Percentiles rank a stretch among this genome's conserved stretches.
Conservation (phyloP, 2,329 filamentous ascomycete genomes). For the Ophiostoma sp. region DNA sequence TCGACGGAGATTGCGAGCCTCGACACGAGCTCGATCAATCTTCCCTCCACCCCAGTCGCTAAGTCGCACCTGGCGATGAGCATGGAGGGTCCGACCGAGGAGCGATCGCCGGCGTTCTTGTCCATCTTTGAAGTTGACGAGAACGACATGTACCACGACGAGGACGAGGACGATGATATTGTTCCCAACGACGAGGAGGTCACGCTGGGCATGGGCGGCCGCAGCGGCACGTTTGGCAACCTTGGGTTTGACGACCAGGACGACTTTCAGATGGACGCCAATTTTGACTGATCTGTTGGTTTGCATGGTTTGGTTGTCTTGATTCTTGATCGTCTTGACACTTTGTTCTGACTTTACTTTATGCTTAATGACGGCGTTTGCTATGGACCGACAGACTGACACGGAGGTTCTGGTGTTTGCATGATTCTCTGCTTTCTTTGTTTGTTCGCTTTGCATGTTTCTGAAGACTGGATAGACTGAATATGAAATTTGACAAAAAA, state of each 20-base stretch:
- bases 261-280: conserved; percentile 51
- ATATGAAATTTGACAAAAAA: background rate
- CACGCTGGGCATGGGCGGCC: conserved; percentile 12
- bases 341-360: background rate
- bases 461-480: background rate
- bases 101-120: conserved; percentile 47
- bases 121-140: conserved; percentile 51
- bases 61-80: background rate
- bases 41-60: background rate
- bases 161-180: conserved; percentile 28
- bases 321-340: too few relatives aligned
- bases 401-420: conserved; percentile 9
- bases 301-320: background rate
- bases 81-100: conserved; percentile 26
- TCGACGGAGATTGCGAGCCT: conserved; percentile 11
- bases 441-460: background rate
- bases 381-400: background rate
- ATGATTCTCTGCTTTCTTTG: too few relatives aligned
- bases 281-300: conserved; percentile 20
- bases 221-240: conserved; percentile 33
- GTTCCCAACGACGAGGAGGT: conserved; percentile 4
- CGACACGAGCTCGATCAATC: background rate
- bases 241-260: conserved; percentile 40
- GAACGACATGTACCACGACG: conserved; percentile 43
- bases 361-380: conserved; percentile 14